These are phyloP conservation scores for Parsonsia alboflavescens DNA, from an alignment of 257 asterid genomes.

Conservation along the genomic window DNA sequence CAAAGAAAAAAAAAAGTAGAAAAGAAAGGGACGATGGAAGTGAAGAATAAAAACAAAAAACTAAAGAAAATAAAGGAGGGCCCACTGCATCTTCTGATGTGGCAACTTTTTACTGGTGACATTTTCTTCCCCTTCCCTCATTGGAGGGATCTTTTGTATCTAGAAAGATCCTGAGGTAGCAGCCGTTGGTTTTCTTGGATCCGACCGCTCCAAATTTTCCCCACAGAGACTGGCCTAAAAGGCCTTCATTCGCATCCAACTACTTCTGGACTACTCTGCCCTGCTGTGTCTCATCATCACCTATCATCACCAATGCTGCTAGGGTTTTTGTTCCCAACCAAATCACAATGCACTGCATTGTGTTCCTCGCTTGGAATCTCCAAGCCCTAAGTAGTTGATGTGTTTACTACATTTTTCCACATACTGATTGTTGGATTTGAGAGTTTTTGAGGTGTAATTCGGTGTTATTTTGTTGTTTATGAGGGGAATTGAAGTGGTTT, in stretches of 20 bases:
- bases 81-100: not conserved
- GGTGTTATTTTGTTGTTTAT: not conserved
- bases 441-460: not conserved
- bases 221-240: too few relatives aligned
- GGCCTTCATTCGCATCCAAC: not conserved
- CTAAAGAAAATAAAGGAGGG: not conserved
- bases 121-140: constrained; percentile 10
- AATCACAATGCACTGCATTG: constrained; percentile 9
- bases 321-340: constrained; percentile 17
- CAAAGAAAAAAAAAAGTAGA: not conserved
- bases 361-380: not conserved
- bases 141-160: constrained; percentile 33
- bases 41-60: not conserved
- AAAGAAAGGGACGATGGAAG: not conserved
- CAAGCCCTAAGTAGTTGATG: constrained; percentile 8
- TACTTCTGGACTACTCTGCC: not conserved
- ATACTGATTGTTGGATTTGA: not conserved
- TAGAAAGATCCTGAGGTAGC: constrained; percentile 28
- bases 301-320: not conserved
- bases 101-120: constrained; percentile 6
- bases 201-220: constrained; percentile 11
- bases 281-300: constrained; percentile 8
- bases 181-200: constrained; percentile 29
- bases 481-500: not conserved
- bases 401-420: not conserved